These are phyloP conservation scores for Linnemannia elongata DNA, from an alignment of 192 early-diverging fungal genomes.

Conservation along the genomic window DNA sequence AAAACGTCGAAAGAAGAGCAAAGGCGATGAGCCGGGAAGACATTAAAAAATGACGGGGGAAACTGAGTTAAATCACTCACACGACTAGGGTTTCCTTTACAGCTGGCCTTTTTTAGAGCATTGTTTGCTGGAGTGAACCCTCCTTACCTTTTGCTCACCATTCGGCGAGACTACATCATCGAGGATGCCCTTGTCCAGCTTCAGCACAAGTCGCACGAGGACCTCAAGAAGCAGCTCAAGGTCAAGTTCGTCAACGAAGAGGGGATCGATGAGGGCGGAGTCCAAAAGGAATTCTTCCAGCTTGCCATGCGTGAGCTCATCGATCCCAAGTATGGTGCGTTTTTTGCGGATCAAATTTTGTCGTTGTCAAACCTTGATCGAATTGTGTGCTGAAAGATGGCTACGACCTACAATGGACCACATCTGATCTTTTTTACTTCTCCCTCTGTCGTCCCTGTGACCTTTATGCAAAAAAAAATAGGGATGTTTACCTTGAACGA, in stretches of 20 bases:
- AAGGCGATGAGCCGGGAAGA: neutral
- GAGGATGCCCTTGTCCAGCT: constrained; percentile 74
- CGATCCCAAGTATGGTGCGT: constrained; percentile 83
- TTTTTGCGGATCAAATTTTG: constrained; percentile 10
- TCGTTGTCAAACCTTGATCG: constrained; percentile 1
- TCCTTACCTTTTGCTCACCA: constrained; percentile 80
- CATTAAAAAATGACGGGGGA: neutral
- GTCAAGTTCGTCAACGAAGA: constrained; percentile 95
- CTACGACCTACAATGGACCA: neutral
- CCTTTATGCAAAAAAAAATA: constrained; percentile 1
- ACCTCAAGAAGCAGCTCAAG: constrained; percentile 91
- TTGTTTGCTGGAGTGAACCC: constrained; percentile 81
- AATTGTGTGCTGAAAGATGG: neutral
- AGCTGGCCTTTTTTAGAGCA: constrained; percentile 83
- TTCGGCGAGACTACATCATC: constrained; percentile 78
- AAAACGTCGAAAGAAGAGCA: neutral
- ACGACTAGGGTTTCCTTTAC: neutral
- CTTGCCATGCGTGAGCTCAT: constrained; percentile 91
- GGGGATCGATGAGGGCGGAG: constrained; percentile 94
- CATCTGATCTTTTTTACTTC: constrained; percentile 1
- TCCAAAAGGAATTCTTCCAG: constrained; percentile 96
- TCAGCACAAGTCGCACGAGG: constrained; percentile 82
- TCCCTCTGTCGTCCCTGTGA: neutral
- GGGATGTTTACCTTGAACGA: constrained; percentile 86
- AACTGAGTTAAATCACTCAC: neutral